A percentile compares a stretch with the other conserved stretches of the same genome.
Evolutionary conservation across 768 basidiomycete species (phyloP).

Genomic region (Suillus brevipes): DNA sequence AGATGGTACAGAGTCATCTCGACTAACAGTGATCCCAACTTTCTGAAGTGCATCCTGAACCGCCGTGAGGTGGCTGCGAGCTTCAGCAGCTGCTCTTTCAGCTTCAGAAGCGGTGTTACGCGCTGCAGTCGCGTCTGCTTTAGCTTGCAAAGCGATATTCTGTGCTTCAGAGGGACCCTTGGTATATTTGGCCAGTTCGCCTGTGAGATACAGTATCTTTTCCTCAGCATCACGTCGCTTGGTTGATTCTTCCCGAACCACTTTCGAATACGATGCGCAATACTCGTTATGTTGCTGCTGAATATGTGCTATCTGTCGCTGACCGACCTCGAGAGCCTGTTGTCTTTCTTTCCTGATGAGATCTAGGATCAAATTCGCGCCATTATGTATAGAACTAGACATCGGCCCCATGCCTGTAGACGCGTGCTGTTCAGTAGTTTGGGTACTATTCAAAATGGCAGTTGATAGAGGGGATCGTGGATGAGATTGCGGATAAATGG

Average conservation of each 20-base stretch:
- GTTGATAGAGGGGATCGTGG: neutral
- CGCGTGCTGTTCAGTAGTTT: neutral
- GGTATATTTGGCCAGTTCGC: neutral
- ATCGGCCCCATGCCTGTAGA: neutral
- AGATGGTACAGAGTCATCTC: neutral
- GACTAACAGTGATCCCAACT: slow-evolving; percentile 5
- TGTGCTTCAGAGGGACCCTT: neutral
- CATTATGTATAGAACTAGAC: slow-evolving; percentile 5
- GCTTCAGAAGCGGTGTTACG: slow-evolving; percentile 3
- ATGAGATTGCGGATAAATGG: neutral
- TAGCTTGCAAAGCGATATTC: neutral
- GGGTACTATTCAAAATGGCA: neutral
- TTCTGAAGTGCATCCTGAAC: slow-evolving; percentile 3
- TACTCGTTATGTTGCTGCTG: slow-evolving; percentile 4
- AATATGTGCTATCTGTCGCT: neutral
- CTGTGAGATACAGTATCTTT: neutral
- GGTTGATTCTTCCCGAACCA: neutral
- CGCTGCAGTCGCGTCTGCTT: neutral
- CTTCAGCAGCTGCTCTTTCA: neutral
- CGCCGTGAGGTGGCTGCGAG: neutral
- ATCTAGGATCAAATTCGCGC: slow-evolving; percentile 4
- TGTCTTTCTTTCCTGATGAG: slow-evolving; percentile 7
- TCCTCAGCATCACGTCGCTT: slow-evolving; percentile 7
- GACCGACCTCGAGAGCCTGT: neutral
- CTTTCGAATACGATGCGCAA: neutral